Conservation (phyloP, 2,329 filamentous ascomycete genomes). For the Acephala macrosclerotiorum region DNA sequence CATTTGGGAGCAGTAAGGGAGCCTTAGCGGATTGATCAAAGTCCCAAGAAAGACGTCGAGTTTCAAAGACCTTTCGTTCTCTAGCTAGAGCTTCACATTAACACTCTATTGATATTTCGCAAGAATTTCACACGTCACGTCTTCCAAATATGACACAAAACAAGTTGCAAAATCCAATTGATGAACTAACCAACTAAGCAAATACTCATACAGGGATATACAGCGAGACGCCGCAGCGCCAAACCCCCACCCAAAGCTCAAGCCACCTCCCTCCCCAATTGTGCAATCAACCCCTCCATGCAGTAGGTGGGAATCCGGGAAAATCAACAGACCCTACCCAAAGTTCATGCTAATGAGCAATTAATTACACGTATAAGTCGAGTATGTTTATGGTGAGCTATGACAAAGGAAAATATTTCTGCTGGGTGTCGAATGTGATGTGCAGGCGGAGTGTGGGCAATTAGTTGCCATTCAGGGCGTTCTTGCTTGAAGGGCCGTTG, state of each 20-base stretch:
- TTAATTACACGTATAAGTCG: neutral
- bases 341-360: neutral
- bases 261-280: neutral
- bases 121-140: too few relatives aligned
- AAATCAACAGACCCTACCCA: neutral
- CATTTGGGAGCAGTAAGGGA: too few relatives aligned
- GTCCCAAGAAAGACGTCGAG: too few relatives aligned
- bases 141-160: too few relatives aligned
- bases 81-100: too few relatives aligned
- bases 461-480: neutral
- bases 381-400: neutral
- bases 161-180: neutral
- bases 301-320: neutral
- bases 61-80: too few relatives aligned
- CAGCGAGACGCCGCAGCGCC: neutral
- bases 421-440: neutral
- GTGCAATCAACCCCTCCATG: neutral
- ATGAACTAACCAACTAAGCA: neutral
- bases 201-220: slow-evolving; percentile 6
- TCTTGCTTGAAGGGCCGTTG: slow-evolving; percentile 11
- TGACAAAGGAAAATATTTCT: neutral
- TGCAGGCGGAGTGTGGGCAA: neutral
- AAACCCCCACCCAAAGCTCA: neutral
- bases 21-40: too few relatives aligned
- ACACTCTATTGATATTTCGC: too few relatives aligned